Conservation (phyloP, 345 rosid genomes). For the Noccaea caerulescens region DNA sequence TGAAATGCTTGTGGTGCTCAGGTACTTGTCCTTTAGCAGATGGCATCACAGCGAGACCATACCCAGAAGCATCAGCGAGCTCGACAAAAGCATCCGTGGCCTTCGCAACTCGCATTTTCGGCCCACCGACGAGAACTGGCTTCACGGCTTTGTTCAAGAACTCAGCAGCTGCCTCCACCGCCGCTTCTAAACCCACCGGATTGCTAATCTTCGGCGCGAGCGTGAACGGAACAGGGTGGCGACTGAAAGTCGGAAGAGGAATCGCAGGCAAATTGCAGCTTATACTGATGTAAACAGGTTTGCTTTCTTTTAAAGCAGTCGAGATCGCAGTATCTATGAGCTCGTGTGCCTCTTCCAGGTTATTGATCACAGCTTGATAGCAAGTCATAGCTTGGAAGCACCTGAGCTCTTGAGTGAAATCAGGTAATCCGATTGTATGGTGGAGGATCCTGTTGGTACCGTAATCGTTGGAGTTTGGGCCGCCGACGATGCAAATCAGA, state of each 20-base stretch:
- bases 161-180: conserved; percentile 60
- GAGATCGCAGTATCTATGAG: conserved; percentile 62
- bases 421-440: conserved; percentile 67
- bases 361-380: conserved; percentile 60
- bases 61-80: conserved; percentile 61
- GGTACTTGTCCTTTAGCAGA: conserved; percentile 64
- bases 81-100: conserved; percentile 55
- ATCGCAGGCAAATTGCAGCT: conserved; percentile 59
- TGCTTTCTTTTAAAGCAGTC: conserved; percentile 61
- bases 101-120: conserved; percentile 52
- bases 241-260: conserved; percentile 57
- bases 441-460: conserved; percentile 66
- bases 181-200: conserved; percentile 49
- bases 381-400: conserved; percentile 69
- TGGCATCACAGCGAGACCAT: conserved; percentile 62
- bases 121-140: conserved; percentile 61
- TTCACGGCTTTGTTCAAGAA: conserved; percentile 65
- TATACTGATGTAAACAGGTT: conserved; percentile 69
- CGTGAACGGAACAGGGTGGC: conserved; percentile 53
- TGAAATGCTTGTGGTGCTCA: conserved; percentile 58
- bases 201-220: conserved; percentile 55
- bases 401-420: conserved; percentile 61
- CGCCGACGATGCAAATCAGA: conserved; percentile 63
- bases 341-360: conserved; percentile 66
- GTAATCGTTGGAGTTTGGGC: conserved; percentile 70